Conservation (phyloP, 2,329 filamentous ascomycete genomes). For the Coniosporium tulheliwenetii region DNA sequence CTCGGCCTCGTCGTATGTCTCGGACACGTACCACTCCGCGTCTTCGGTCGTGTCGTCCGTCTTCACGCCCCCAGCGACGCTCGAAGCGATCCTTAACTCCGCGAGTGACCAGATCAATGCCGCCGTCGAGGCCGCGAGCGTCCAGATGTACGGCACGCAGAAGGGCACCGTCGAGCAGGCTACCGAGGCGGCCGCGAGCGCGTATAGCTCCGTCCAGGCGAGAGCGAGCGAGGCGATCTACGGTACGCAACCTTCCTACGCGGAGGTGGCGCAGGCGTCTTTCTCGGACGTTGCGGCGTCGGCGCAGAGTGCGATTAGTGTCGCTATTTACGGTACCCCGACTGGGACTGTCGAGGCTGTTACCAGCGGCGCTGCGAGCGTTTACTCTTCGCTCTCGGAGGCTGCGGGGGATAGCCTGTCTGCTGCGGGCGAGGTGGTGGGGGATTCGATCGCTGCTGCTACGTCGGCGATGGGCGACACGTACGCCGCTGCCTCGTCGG, state of each 20-base stretch:
- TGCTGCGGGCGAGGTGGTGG: slow-evolving; percentile 11
- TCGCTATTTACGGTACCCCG: slow-evolving; percentile 40
- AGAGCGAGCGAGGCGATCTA: slow-evolving; percentile 39
- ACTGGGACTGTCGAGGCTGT: slow-evolving; percentile 31
- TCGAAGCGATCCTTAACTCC: slow-evolving; percentile 42
- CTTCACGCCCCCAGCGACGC: slow-evolving; percentile 40
- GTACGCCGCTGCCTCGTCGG: slow-evolving; percentile 8
- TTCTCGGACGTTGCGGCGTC: slow-evolving; percentile 38
- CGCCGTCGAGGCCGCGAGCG: slow-evolving; percentile 42
- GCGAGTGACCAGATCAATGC: slow-evolving; percentile 40
- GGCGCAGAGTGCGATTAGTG: slow-evolving; percentile 38
- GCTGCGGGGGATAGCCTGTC: slow-evolving; percentile 25
- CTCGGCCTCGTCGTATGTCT: slow-evolving; percentile 39
- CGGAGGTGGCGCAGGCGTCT: slow-evolving; percentile 36
- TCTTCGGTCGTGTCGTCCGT: slow-evolving; percentile 30
- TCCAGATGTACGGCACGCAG: slow-evolving; percentile 40
- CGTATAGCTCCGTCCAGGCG: slow-evolving; percentile 33
- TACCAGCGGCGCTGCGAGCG: slow-evolving; percentile 25
- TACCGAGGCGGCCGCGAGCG: slow-evolving; percentile 35
- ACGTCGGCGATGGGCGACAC: slow-evolving; percentile 8
- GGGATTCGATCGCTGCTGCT: slow-evolving; percentile 7
- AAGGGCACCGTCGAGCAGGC: slow-evolving; percentile 39
- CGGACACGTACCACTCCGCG: slow-evolving; percentile 28
- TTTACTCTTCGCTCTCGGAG: slow-evolving; percentile 29
- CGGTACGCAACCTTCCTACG: slow-evolving; percentile 35